Base-by-base conservation (phyloP, 208 protist species). In the Naegleria gruberi region DNA sequence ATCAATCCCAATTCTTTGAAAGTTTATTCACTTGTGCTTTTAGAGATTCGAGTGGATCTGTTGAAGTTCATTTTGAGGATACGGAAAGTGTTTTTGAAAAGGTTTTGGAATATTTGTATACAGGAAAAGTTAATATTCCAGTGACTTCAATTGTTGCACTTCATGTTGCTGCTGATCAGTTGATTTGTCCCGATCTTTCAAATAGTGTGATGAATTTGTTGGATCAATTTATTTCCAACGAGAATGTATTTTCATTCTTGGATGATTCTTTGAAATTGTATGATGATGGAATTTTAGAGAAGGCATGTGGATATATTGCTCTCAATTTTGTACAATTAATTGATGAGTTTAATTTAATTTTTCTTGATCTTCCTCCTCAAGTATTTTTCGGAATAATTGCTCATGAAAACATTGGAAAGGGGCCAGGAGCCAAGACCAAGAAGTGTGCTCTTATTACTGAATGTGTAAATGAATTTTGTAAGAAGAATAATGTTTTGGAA, bases 31-130 rank as follows among this genome's bases (percentile, higher is more conserved):
- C 10, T 8, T 17, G 37, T 5, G 8, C 34, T 2, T 84, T 84
- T 84, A 45, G 15, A 45, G 81, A 84, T 46, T 46, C 41, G 5
- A 43, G 81, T 34, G 81, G 30, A 34, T 23, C 5, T 40, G 42
- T 84, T 8, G 34, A 84, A 19, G 81, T 84, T 34, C 34, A 84
- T 17, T 84, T 84, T 34, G 42, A 84, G 0, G 81, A 84, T 43
- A 42, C 8, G 30, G 41, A 84, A 30, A 26, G 42, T 44, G 81
- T 84, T 40, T 84, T 84, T 45, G 41, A 42, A 43, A 84, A 84
- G 40, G 81, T 84, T 19, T 37, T 84, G 8, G 81, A 84, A n/a
- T 84, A 40, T 84, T 30, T 84, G 8, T 84, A 84, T 84, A 84
- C 37, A 26, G 81, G 81, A 26, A 45, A 84, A 6, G 41, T 84